Evolutionary conservation across 257 asterid genomes (phyloP).

Genomic region (Solanum ossicruentum): DNA sequence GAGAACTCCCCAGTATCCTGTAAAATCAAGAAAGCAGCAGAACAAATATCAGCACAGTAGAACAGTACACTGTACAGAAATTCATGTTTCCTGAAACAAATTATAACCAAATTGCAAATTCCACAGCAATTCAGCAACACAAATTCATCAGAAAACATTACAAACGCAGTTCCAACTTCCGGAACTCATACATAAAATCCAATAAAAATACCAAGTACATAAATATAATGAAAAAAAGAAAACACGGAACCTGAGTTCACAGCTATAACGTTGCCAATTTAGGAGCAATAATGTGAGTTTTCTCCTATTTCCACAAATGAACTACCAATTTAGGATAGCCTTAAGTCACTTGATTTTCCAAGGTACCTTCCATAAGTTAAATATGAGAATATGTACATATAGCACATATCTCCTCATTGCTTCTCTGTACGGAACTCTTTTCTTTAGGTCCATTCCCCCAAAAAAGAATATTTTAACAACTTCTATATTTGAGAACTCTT

Average conservation of each 20-base stretch:
- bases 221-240: neutral
- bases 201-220: neutral
- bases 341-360: neutral
- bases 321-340: neutral
- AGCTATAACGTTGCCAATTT: neutral
- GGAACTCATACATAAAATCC: neutral
- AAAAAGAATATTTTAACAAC: neutral
- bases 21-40: neutral
- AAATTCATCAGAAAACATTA: neutral
- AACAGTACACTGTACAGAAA: neutral
- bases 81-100: neutral
- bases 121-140: neutral
- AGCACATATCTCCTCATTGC: no score
- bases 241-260: neutral
- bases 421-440: neutral
- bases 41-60: neutral
- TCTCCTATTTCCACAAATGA: neutral
- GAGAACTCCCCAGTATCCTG: conserved; percentile 59
- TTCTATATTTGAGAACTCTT: neutral
- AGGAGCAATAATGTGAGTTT: neutral
- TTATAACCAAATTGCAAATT: neutral
- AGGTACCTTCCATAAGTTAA: neutral
- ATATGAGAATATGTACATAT: no score
- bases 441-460: neutral
- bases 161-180: neutral